Percentiles rank a stretch among this genome's conserved stretches.
Evolutionary conservation across 225 moss, liverwort and hornwort genomes (phyloP).

Genomic region (Sphagnum tenellum): DNA sequence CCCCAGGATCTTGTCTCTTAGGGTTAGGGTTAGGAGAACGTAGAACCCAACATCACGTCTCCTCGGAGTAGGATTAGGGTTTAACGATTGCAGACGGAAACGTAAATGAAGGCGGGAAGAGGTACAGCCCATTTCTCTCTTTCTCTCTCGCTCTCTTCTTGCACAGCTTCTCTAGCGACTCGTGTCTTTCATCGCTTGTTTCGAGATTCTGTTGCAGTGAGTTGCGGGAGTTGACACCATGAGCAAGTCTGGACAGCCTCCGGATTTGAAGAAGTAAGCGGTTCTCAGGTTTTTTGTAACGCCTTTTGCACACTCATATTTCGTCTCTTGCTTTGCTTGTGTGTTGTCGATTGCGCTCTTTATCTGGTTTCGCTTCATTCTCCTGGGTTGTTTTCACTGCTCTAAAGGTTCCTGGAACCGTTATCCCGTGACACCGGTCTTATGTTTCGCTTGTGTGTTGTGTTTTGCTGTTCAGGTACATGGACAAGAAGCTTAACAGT

Average conservation of each 20-base stretch:
- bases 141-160: no score
- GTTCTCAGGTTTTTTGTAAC: no score
- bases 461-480: slow-evolving; percentile 40
- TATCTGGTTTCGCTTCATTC: background rate
- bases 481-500: slow-evolving; percentile 98
- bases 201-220: background rate
- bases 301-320: background rate
- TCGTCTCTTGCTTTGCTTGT: background rate
- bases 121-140: no score
- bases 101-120: no score
- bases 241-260: slow-evolving; percentile 99
- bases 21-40: no score
- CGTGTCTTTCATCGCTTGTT: no score
- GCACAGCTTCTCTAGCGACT: no score
- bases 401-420: background rate
- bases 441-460: background rate
- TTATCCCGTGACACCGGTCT: background rate
- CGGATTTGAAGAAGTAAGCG: slow-evolving; percentile 84
- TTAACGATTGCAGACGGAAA: no score
- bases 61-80: no score
- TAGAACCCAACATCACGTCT: no score
- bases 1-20: no score
- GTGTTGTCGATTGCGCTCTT: background rate
- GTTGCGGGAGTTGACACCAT: slow-evolving; percentile 18
- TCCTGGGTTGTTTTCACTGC: background rate